Base-by-base conservation (phyloP, 192 early-diverging fungal genomes). In the Diversispora epigaea region DNA sequence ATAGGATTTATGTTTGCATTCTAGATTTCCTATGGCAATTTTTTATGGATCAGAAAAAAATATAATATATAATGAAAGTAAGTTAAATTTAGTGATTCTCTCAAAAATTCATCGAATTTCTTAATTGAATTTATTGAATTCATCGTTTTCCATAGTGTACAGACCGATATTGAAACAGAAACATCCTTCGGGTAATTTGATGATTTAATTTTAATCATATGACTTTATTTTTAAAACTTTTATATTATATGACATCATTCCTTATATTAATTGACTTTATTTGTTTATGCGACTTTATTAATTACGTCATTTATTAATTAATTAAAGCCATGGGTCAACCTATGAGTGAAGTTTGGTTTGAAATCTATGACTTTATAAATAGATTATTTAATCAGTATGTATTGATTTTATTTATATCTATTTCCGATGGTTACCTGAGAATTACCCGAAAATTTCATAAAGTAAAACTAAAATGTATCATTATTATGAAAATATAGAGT, bases 161-260 rank as follows among this genome's bases (percentile, higher is more conserved):
- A 60, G 78, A 17, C 81, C 81, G 0, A 79, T 82, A 40, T 25
- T 82, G 43, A 79, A 82, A 63, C 69, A 61, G 25, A 78, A 79
- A n/a, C 81, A 82, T 57, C 81, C 81, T 4, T 19, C 57, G 11
- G 81, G 81, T 82, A 78, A 44, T 9, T 5, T 11, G 19, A 32
- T 47, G 3, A 39, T n/a, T 39, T 61, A 4, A 3, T 9, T 17
- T 4, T 12, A 32, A 64, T n/a, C 41, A 44, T 54, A 8, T 12
- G 6, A 50, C 10, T 2, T 50, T 50, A 50, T 32, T 32, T 50
- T 4, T 12, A 50, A 50, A 4, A 50, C 2, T 50, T 5, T 0
- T 50, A 49, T 49, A 14, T 25, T 21, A 67, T 67, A 15, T 12
- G 6, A 12, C 12, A 25, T 63, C n/a, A 44, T 46, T 6, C 41